Base-by-base conservation (phyloP, 257 asterid genomes). In the Cinchona pubescens region DNA sequence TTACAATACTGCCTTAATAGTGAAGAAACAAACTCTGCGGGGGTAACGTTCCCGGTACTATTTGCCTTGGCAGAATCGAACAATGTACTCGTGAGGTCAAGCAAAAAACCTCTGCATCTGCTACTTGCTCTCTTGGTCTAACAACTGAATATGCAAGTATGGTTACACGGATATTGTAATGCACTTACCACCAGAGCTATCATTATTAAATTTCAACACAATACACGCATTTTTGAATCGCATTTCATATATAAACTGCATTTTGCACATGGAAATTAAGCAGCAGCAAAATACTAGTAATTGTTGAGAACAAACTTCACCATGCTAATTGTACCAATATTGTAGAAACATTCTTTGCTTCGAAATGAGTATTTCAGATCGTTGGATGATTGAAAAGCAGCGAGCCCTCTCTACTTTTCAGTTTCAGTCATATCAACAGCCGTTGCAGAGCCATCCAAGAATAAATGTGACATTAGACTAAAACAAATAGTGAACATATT, bases 71-170 rank as follows among this genome's bases (percentile, higher is more conserved):
- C 86, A 35, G 87, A 86, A 27, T 78, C 69, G 58, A 66, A 69
- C 79, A 90, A 81, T 23, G 86, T 60, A 74, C 48, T 76, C 2
- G 89, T 79, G 61, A 90, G 78, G 7, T 80, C 88, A 10, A 86
- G 69, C 69, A 90, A 61, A 38, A 92, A n/a, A n/a, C 81, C 81
- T 86, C 90, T 56, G 92, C 96, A 78, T 90, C 96, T 3, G 87
- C 88, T 12, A 87, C 89, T 58, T 90, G 96, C 75, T 90, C 92
- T 35, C 92, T 81, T 2, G 91, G 92, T 81, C 74, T 85, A 23
- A 56, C 72, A 3, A 88, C 96, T 90, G 83, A 21, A 83, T 2
- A 51, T 35, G 37, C 14, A 66, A n/a, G n/a, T 18, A 66, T 21
- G 16, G 12, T 23, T 10, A 53, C 72, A 25, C 60, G 60, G 35